Conservation (phyloP, 441 rosid species). For the Gossypium lobatum region DNA sequence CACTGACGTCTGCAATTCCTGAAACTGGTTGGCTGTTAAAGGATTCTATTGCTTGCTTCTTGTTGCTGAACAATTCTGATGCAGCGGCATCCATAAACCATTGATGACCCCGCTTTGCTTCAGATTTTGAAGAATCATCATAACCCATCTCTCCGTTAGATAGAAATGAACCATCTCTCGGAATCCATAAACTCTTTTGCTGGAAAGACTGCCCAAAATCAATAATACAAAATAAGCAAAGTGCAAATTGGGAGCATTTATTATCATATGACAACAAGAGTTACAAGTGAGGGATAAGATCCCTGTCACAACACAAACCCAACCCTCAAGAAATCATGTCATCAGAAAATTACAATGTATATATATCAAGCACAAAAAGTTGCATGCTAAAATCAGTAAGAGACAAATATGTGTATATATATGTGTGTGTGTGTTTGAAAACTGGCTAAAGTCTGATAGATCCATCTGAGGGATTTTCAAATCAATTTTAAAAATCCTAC, state of each 20-base stretch:
- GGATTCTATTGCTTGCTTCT: conserved; percentile 39
- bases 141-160: conserved; percentile 28
- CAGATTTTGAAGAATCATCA: conserved; percentile 31
- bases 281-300: background rate
- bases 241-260: background rate
- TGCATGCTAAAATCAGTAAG: conserved; percentile 7
- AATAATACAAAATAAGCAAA: background rate
- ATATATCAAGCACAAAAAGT: background rate
- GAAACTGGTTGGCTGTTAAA: conserved; percentile 17
- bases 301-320: background rate
- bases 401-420: background rate
- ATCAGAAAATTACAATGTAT: background rate
- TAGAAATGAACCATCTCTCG: conserved; percentile 25
- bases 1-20: conserved; percentile 20
- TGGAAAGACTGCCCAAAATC: conserved; percentile 35
- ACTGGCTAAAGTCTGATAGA: conserved; percentile 8
- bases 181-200: conserved; percentile 30
- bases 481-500: background rate
- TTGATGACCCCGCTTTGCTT: conserved; percentile 39
- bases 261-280: conserved; percentile 7
- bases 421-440: background rate
- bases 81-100: conserved; percentile 34
- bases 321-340: background rate
- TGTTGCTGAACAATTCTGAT: conserved; percentile 31
- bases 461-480: background rate